phyloP scores from a whole-genome alignment of 148 eudicot species.

The Fagopyrum homotropicum region DNA sequence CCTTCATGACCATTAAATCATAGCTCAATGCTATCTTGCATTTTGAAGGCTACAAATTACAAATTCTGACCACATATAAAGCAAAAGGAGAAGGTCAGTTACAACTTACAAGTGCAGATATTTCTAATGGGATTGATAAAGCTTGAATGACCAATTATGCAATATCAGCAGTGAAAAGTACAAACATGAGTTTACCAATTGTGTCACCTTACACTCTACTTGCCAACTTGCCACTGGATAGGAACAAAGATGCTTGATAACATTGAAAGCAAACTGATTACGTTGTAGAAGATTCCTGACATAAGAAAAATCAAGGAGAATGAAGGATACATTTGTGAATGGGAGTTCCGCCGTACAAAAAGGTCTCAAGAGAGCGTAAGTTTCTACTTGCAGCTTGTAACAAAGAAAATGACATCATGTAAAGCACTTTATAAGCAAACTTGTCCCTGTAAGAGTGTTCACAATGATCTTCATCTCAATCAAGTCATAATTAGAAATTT shows the following conservation, averaged over 20 bases:
- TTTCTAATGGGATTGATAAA: too few species aligned
- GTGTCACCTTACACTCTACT: not conserved
- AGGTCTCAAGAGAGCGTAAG: not conserved
- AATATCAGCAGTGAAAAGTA: too few species aligned
- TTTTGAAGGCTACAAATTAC: too few species aligned
- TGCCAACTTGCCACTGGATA: not conserved
- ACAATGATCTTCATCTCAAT: not conserved
- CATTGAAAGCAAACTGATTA: not conserved
- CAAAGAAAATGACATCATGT: not conserved
- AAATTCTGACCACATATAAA: too few species aligned
- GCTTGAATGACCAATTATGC: too few species aligned
- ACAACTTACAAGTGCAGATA: too few species aligned
- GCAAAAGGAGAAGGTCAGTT: too few species aligned
- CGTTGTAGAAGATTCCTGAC: not conserved
- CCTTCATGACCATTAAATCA: too few species aligned
- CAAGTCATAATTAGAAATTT: not conserved
- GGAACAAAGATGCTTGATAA: not conserved
- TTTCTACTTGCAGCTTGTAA: not conserved
- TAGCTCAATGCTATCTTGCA: too few species aligned
- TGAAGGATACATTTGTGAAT: not conserved
- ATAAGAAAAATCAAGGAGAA: not conserved
- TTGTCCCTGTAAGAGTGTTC: not conserved
- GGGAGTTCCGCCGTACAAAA: not conserved
- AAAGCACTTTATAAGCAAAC: not conserved
- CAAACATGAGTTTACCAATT: not conserved